phyloP scores from a whole-genome alignment of 352 stramenopile species.

The Pythium aquatile region DNA sequence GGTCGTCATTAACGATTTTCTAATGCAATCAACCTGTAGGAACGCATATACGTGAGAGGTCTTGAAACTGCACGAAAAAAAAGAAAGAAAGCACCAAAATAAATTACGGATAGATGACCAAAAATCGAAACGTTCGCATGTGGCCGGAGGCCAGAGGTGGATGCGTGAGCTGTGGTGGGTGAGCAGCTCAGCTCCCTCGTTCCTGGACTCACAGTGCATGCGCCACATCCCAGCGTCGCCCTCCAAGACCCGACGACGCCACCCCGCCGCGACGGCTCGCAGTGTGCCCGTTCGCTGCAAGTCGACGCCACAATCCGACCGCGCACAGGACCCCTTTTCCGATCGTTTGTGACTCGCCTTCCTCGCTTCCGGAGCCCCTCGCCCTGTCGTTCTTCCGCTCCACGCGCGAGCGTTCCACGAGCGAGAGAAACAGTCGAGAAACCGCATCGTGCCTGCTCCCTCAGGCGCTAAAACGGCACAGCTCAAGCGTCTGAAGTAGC shows the following conservation, averaged over 20 bases:
- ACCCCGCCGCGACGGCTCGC: background rate
- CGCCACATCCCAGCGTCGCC: background rate
- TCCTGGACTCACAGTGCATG: constrained; percentile 1
- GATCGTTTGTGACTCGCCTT: constrained; percentile 1
- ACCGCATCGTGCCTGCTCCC: constrained; percentile 14
- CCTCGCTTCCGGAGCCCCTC: background rate
- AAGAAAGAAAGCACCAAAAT: constrained; percentile 28
- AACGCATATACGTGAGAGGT: background rate
- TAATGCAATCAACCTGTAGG: constrained; percentile 1
- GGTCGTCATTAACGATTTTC: background rate
- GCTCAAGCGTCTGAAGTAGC: background rate
- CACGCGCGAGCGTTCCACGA: constrained; percentile 22
- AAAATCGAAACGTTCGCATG: constrained; percentile 33
- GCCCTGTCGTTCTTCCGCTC: constrained; percentile 1
- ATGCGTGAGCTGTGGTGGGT: constrained; percentile 8
- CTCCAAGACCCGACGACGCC: background rate
- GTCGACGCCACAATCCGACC: background rate
- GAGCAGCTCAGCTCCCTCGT: constrained; percentile 1
- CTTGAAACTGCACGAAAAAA: constrained; percentile 18
- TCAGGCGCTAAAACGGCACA: constrained; percentile 2
- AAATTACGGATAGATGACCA: constrained; percentile 28
- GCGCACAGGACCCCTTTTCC: background rate
- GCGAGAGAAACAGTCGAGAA: constrained; percentile 30
- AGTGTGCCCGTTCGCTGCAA: constrained; percentile 3
- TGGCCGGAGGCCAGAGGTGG: constrained; percentile 2